Evolutionary conservation across 768 basidiomycete genomes (phyloP), one percentile per base, ranked within the genome.

Genomic region (Daedalea quercina): DNA sequence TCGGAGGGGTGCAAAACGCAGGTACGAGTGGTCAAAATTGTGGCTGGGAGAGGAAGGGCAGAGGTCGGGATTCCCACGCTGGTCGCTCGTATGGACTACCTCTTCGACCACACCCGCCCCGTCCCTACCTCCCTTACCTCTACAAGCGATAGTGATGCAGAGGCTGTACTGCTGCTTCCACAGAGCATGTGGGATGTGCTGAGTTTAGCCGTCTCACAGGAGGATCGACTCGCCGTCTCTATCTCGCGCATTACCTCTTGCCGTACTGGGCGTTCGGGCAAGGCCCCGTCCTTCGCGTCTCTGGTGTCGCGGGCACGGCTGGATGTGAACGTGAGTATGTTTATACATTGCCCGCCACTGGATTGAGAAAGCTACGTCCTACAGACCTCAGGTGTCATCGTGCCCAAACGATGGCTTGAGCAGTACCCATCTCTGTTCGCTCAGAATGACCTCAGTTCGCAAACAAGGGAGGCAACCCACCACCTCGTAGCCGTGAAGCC

Each of bases 241-340:
- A 49, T 61, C 15, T 31, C 53, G 51, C 57, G 54, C 8, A 19
- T 28, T 25, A 37, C 28, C 9, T 23, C 33, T 35, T 20, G 15
- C 37, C 28, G 9, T 8, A 26, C 23, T 7, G 7, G n/a, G 20
- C 44, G 28, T 49, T 49, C 47, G 31, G 20, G 47, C 37, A 51
- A 8, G n/a, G 48, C 34, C 50, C 6, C 58, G 37, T 37, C 51
- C 41, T 33, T 57, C 3, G 51, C 42, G 22, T 53, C 54, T 24
- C 47, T 74, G 49, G 62, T 52, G 4, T 75, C 70, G 54, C 71
- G 72, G 69, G 72, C 70, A 42, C 45, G 59, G 33, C 50, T 35
- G 25, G 66, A 68, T 62, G 65, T 71, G n/a, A 62, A 67, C 60
- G 81, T 81, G 37, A 15, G 28, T 31, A 34, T 54, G 69, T 59